Base-by-base conservation (phyloP, 1,284 basidiomycete genomes). In the Mycosarcoma maydis region DNA sequence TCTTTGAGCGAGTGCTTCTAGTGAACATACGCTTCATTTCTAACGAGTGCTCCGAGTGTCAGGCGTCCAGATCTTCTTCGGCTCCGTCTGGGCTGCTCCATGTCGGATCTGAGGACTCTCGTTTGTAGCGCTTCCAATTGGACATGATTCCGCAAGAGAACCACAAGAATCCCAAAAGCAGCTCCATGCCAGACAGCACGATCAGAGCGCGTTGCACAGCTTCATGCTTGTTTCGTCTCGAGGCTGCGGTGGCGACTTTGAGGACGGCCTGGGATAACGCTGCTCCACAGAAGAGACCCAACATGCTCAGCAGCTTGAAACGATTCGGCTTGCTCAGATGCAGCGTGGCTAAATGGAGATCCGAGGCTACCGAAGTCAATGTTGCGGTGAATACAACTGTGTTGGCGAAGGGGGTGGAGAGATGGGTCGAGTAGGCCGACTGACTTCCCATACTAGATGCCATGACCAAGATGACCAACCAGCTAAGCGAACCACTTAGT, bases 311-410 rank as follows among this genome's bases (percentile, higher is more conserved):
- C 32, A 61, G 41, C 42, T 52, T 59, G 52, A 60, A 42, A 10
- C 36, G 32, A 13, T 64, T 70, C 10, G 44, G 4, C 3, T 23
- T 19, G 9, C 22, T 47, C n/a, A 60, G 40, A 16, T 39, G 39
- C 24, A 62, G 46, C 38, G 27, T 52, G 6, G 49, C 52, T 6
- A 66, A 43, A 20, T 52, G 34, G n/a, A 61, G 43, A 13, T 72
- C 70, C 13, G 70, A 69, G 7, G 61, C 39, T 11, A 72, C 56
- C 9, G 53, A 39, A 0, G 70, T 65, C 49, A 65, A 24, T 10
- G 70, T 65, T 2, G 65, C 61, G 1, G 70, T 72, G 26, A 72
- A 72, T 7, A 69, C 70, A 6, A 72, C 70, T 3, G 70, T 72
- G 33, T 59, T 69, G 16, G 55, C 51, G 10, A 68, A 69, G 1